Conservation (phyloP, 176 grass and related monocot genomes). For the Musa itinerans region DNA sequence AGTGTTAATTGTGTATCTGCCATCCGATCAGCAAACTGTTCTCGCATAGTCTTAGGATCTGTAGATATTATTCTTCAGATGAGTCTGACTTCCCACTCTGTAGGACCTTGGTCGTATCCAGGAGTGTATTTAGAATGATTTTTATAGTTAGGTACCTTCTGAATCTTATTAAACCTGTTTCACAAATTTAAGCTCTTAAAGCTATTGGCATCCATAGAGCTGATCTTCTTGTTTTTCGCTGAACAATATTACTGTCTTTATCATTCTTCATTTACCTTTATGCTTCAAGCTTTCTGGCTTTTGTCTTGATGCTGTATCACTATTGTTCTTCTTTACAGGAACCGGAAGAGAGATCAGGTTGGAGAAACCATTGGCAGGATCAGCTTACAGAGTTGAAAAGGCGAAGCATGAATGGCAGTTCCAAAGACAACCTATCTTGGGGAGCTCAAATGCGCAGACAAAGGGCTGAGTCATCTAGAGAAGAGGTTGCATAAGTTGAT, state of each 20-base stretch:
- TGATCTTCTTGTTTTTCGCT: not conserved
- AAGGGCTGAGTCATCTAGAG: constrained; percentile 33
- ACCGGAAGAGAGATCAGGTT: constrained; percentile 42
- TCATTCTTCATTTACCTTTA: not conserved
- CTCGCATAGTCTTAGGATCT: no score
- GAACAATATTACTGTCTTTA: not conserved
- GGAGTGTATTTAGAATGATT: no score
- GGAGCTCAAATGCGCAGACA: constrained; percentile 54
- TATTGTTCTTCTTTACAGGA: constrained; percentile 17
- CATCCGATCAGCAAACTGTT: no score
- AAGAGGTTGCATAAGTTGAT: not conserved
- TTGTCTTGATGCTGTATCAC: not conserved
- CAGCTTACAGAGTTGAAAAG: constrained; percentile 48
- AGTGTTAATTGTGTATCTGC: no score
- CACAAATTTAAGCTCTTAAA: not conserved
- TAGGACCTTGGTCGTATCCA: no score
- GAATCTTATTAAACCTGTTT: not conserved
- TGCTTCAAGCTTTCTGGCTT: not conserved
- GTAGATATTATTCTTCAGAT: no score
- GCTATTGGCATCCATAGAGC: not conserved
- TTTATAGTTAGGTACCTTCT: no score
- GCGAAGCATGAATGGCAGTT: constrained; percentile 37
- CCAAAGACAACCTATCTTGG: constrained; percentile 61
- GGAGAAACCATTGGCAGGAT: constrained; percentile 57
- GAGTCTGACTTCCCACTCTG: no score